Evolutionary conservation across 1,284 basidiomycete species (phyloP).

Genomic region (Rhodotorula sp.): DNA sequence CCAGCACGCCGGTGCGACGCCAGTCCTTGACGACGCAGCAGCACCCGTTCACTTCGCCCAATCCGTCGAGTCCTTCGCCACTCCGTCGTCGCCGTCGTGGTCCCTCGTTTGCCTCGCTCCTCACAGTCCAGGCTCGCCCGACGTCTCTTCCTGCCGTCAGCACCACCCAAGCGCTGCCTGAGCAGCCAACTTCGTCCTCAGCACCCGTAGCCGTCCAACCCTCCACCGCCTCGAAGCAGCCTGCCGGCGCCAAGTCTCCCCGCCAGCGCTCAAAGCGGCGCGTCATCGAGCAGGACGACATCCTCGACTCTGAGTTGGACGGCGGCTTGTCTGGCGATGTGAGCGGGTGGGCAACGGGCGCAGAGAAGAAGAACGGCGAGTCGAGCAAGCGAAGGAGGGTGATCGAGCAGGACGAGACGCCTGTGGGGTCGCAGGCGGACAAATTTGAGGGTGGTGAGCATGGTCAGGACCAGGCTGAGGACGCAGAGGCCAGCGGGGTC

Average conservation of each 20-base stretch:
- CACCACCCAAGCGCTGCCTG: no score
- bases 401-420: slow-evolving; percentile 15
- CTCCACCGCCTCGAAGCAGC: background rate
- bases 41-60: no score
- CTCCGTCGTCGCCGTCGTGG: no score
- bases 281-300: slow-evolving; percentile 6
- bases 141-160: no score
- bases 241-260: background rate
- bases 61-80: no score
- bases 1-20: no score
- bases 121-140: no score
- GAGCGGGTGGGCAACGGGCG: no score
- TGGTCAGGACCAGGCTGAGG: background rate
- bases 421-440: background rate
- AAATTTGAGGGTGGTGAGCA: no score
- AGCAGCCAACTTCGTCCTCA: background rate
- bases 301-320: background rate
- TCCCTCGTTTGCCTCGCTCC: no score
- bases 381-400: slow-evolving; percentile 2
- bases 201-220: background rate
- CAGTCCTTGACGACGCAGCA: no score
- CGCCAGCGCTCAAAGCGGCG: slow-evolving; percentile 1
- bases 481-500: background rate
- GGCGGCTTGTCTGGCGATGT: no score
- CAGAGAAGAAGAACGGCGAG: background rate